phyloP scores from a whole-genome alignment of 345 rosid species.

The Murraya koenigii region DNA sequence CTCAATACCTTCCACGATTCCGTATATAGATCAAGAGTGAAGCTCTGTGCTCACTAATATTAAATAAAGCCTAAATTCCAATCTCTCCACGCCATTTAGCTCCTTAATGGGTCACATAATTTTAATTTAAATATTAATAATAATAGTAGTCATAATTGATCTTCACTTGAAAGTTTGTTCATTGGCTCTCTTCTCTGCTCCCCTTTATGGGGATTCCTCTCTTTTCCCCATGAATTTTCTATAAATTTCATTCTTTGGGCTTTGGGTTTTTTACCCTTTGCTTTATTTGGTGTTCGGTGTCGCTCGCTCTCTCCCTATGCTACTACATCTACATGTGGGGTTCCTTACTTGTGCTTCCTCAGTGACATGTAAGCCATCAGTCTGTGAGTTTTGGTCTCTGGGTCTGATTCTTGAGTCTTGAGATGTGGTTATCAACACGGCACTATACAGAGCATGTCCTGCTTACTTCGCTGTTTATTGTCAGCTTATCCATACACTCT shows the following conservation, averaged over 20 bases:
- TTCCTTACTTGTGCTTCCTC: constrained; percentile 41
- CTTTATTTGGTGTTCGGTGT: constrained; percentile 13
- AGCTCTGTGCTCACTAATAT: constrained; percentile 27
- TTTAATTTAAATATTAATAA: not conserved
- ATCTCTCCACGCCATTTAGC: not conserved
- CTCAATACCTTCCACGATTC: constrained; percentile 37
- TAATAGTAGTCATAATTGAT: not conserved
- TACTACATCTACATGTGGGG: constrained; percentile 26
- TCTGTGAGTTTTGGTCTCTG: constrained; percentile 21
- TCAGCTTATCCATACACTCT: constrained; percentile 32
- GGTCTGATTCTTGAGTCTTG: constrained; percentile 27
- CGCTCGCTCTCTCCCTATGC: not conserved
- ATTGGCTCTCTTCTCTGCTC: constrained; percentile 23
- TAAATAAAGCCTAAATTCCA: constrained; percentile 8
- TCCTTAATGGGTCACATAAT: constrained; percentile 2
- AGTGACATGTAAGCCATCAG: constrained; percentile 35
- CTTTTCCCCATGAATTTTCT: constrained; percentile 35
- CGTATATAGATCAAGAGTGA: constrained; percentile 38
- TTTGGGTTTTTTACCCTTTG: constrained; percentile 14
- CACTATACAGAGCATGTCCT: constrained; percentile 32
- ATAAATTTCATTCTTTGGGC: constrained; percentile 21
- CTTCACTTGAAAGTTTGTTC: constrained; percentile 11
- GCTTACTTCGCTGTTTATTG: constrained; percentile 21
- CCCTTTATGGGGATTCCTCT: constrained; percentile 31
- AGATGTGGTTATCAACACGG: constrained; percentile 26